phyloP scores from a whole-genome alignment of 305 asterid species.

The Fraxinus velutina region DNA sequence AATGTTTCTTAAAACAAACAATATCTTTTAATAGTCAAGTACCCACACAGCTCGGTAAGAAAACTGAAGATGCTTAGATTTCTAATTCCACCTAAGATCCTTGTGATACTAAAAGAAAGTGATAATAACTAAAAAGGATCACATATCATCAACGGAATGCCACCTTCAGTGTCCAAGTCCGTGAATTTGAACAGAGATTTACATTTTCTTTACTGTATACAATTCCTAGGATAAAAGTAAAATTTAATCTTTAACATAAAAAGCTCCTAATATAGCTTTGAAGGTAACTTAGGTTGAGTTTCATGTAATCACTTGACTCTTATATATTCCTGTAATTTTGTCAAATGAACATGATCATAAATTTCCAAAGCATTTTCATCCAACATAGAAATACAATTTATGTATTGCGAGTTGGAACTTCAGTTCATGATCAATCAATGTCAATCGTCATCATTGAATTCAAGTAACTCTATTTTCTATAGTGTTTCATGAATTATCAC shows the following conservation, averaged over 20 bases:
- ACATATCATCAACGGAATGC: neutral
- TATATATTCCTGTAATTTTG: neutral
- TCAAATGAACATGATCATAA: neutral
- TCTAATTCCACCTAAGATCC: neutral
- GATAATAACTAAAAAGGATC: neutral
- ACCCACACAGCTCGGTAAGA: neutral
- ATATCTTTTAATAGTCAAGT: neutral
- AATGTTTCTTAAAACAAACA: neutral
- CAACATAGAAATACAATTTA: neutral
- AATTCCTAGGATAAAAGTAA: neutral
- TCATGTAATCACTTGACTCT: neutral
- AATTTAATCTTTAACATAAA: neutral
- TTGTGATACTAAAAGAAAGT: neutral
- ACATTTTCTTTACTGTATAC: neutral
- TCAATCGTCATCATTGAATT: neutral
- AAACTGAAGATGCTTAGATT: neutral
- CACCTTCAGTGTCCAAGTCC: neutral
- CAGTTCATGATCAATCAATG: neutral
- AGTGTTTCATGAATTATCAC: neutral
- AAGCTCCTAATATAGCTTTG: neutral
- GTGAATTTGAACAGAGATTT: neutral
- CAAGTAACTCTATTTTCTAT: neutral
- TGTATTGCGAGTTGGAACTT: neutral
- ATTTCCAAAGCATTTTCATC: neutral
- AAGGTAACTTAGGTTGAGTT: neutral